Evolutionary conservation across 192 early-diverging fungal genomes (phyloP), one percentile per base, ranked within the genome.

Genomic region (Coemansia sp.): DNA sequence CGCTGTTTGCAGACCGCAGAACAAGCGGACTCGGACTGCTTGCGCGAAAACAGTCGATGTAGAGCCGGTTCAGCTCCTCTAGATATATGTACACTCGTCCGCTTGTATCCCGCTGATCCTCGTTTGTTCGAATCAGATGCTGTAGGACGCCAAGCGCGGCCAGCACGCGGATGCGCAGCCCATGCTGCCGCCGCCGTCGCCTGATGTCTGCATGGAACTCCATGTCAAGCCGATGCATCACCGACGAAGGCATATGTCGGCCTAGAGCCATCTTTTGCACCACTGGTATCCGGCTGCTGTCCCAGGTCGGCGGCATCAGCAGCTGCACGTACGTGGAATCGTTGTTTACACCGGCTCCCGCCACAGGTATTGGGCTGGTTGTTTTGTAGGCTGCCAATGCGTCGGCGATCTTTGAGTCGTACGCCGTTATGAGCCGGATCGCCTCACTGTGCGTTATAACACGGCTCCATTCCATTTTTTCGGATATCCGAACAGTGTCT

Each of bases 211-310:
- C 34, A 33, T 63, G 57, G 17, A 65, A 63, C 45, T 57, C 47
- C 19, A 79, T 55, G 10, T 55, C 50, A 3, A 73, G 62, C 14
- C 61, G 62, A 31, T 31, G 60, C 76, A 79, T 79, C 42, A 79
- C 57, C 28, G 76, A 68, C 47, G 76, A 79, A 19, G 76, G 76
- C 76, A 79, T 79, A 23, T 59, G 47, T 11, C 45, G 37, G 2
- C 68, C 52, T 6, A 54, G 30, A 13, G 29, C 6, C 7, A 4
- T 8, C 4, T 54, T 15, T 40, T 42, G 25, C 7, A 15, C 13
- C 27, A 53, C 8, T 53, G 48, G 28, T 38, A 50, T 7, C 19
- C 63, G 42, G 38, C 64, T 40, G 56, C 45, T 56, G 37, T 55
- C 47, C 48, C 52, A n/a, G 52, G 15, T 25, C 1, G n/a, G 33